Evolutionary conservation across 768 basidiomycete species (phyloP).

Genomic region (Saitozyma podzolica): DNA sequence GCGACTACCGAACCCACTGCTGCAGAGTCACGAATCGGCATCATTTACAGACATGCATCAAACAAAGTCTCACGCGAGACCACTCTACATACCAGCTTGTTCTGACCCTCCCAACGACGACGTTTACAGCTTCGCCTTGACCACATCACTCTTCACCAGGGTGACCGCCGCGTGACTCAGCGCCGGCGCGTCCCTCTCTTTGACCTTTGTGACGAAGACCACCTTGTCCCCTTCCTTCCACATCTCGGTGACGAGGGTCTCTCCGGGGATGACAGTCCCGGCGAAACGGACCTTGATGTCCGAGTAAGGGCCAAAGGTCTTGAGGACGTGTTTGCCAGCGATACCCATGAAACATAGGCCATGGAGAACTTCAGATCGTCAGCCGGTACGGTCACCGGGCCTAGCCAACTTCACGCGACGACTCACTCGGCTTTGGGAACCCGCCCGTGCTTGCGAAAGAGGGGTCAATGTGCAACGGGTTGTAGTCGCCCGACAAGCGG

Average conservation of each 20-base stretch:
- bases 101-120: not conserved
- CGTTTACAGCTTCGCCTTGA: slow-evolving; percentile 56
- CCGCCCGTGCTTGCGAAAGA: slow-evolving; percentile 94
- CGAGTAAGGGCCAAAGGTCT: slow-evolving; percentile 77
- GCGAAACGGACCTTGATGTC: slow-evolving; percentile 98
- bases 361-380: slow-evolving; percentile 49
- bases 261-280: slow-evolving; percentile 89
- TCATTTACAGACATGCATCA: no score
- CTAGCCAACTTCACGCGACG: not conserved
- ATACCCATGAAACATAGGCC: slow-evolving; percentile 91
- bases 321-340: slow-evolving; percentile 85
- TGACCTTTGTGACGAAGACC: slow-evolving; percentile 86
- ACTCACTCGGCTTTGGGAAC: slow-evolving; percentile 75
- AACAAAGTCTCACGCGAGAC: no score
- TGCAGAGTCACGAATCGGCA: no score
- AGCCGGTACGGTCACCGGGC: not conserved
- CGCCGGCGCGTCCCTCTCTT: slow-evolving; percentile 73
- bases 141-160: slow-evolving; percentile 55
- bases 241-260: slow-evolving; percentile 94
- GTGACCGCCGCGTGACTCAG: slow-evolving; percentile 82
- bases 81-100: no score
- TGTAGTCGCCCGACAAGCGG: slow-evolving; percentile 85
- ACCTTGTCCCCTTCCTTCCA: slow-evolving; percentile 94
- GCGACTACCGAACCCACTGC: no score
- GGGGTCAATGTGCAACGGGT: slow-evolving; percentile 90